phyloP scores from a whole-genome alignment of 2,329 filamentous ascomycete genomes.

The Ophiostoma perfectum region DNA sequence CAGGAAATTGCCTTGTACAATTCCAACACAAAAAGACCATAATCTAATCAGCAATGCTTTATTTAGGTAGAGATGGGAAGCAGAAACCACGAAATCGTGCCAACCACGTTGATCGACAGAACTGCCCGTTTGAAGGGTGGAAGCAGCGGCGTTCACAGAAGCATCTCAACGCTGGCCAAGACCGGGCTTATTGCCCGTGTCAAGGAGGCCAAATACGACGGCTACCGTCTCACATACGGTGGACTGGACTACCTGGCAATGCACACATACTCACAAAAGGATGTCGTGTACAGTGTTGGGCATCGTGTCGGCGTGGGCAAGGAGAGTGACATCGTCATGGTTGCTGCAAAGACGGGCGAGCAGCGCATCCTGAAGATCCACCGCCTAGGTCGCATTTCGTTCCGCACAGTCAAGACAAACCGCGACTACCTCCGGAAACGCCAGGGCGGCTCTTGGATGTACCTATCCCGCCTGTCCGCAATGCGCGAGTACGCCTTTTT shows the following conservation, averaged over 20 bases:
- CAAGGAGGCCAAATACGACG: constrained; percentile 95
- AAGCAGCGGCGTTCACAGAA: constrained; percentile 71
- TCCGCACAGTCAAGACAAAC: constrained; percentile 92
- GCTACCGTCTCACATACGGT: constrained; percentile 93
- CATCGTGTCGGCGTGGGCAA: constrained; percentile 95
- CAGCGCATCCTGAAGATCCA: constrained; percentile 94
- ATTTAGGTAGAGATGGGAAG: constrained; percentile 82
- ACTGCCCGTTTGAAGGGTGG: constrained; percentile 75
- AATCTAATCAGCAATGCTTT: constrained; percentile 27
- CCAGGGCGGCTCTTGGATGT: constrained; percentile 85
- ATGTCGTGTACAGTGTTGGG: constrained; percentile 83
- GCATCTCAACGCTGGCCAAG: constrained; percentile 88
- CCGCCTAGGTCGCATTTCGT: constrained; percentile 88
- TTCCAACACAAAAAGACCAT: too few relatives aligned
- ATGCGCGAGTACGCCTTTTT: constrained; percentile 95
- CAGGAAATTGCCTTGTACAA: too few relatives aligned
- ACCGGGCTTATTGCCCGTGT: constrained; percentile 83
- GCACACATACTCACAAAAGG: constrained; percentile 76
- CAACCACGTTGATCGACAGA: constrained; percentile 80
- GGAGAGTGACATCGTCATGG: constrained; percentile 94
- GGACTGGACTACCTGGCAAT: constrained; percentile 96
- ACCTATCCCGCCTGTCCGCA: constrained; percentile 86
- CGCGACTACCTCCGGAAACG: constrained; percentile 84
- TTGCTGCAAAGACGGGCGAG: constrained; percentile 69
- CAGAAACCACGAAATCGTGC: constrained; percentile 95